Percentiles rank a stretch among this genome's conserved stretches.
These are phyloP conservation scores for Canna indica DNA, from an alignment of 176 grass and related monocot genomes.

Conservation along the genomic window DNA sequence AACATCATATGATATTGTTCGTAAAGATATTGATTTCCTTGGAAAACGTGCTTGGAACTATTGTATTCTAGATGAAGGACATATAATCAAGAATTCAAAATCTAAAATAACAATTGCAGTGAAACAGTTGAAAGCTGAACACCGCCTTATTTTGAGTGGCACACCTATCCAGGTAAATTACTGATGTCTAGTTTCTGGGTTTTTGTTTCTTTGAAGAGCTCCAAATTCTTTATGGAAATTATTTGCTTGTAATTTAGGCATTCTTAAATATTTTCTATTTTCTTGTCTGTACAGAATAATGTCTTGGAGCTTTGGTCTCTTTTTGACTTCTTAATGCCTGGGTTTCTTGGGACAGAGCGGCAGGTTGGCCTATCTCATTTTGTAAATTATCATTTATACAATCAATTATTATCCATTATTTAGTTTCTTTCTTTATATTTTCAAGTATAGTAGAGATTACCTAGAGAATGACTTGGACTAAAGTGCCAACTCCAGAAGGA, in stretches of 20 bases:
- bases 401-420: background rate
- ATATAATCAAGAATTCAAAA: conserved; percentile 97
- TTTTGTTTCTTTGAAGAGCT: conserved; percentile 6
- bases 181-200: conserved; percentile 4
- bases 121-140: conserved; percentile 87
- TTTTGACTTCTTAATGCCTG: conserved; percentile 99
- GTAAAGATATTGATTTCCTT: conserved; percentile 90
- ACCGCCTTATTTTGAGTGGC: conserved; percentile 95
- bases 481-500: background rate
- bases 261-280: conserved; percentile 1
- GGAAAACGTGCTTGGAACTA: conserved; percentile 72
- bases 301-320: conserved; percentile 97
- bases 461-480: too few relatives aligned
- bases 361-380: conserved; percentile 36
- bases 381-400: background rate
- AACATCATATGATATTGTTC: conserved; percentile 98
- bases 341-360: conserved; percentile 98
- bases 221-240: background rate
- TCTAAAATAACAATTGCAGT: conserved; percentile 95
- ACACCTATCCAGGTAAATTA: conserved; percentile 84
- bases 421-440: background rate
- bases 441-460: background rate
- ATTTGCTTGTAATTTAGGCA: background rate
- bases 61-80: conserved; percentile 97
- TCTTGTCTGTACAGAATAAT: conserved; percentile 62